Conservation (phyloP, 257 asterid genomes). For the Petunia secreta region DNA sequence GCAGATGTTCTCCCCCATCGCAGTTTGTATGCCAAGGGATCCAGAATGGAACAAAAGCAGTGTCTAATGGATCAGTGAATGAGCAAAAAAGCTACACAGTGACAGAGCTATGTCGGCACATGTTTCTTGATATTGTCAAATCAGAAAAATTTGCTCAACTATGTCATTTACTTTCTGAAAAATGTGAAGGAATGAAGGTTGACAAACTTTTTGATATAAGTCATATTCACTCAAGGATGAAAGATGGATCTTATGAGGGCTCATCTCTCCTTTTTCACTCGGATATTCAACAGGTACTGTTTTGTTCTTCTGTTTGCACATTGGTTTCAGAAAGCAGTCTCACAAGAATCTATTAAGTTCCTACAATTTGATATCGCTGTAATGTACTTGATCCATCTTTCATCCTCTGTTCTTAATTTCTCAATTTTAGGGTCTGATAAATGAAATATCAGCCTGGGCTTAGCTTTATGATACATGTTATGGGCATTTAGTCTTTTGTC, state of each 20-base stretch:
- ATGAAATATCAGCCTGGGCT: background rate
- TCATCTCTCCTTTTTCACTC: slow-evolving; percentile 67
- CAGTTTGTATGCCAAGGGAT: slow-evolving; percentile 30
- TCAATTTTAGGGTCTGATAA: background rate
- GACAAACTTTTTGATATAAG: slow-evolving; percentile 61
- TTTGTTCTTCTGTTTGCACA: slow-evolving; percentile 25
- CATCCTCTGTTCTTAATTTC: background rate
- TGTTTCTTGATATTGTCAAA: slow-evolving; percentile 52
- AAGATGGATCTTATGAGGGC: slow-evolving; percentile 70
- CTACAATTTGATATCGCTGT: background rate
- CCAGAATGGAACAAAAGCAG: slow-evolving; percentile 35
- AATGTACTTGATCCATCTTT: background rate
- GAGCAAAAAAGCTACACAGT: slow-evolving; percentile 38
- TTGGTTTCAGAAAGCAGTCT: slow-evolving; percentile 14
- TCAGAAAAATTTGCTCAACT: slow-evolving; percentile 67
- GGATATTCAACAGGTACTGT: slow-evolving; percentile 76
- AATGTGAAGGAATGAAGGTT: slow-evolving; percentile 58
- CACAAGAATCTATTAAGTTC: background rate
- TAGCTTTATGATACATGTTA: slow-evolving; percentile 2
- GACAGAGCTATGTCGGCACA: slow-evolving; percentile 53
- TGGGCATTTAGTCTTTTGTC: background rate
- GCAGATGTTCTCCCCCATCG: slow-evolving; percentile 39
- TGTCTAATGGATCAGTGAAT: slow-evolving; percentile 41
- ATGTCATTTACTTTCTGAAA: slow-evolving; percentile 58
- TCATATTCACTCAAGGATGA: slow-evolving; percentile 67